Conservation (phyloP, 306 rosid species). For the Neltuma alba region DNA sequence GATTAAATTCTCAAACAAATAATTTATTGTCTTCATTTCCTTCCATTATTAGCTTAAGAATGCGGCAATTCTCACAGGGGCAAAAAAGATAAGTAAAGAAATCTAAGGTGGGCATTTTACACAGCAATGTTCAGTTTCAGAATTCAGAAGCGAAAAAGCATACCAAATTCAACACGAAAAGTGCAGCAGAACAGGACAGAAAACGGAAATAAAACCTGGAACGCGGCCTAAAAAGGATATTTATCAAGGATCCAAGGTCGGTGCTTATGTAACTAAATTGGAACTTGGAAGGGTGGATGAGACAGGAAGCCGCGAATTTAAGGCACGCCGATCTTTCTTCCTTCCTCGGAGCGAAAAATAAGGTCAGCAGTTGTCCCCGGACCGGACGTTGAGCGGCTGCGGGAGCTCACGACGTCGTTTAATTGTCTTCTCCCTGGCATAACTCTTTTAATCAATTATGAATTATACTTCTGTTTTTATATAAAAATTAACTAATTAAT, state of each 20-base stretch:
- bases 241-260: slow-evolving; percentile 26
- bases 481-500: too few species aligned
- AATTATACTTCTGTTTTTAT: too few species aligned
- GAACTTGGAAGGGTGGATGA: slow-evolving; percentile 14
- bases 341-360: slow-evolving; percentile 36
- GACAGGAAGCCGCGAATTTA: background rate
- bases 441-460: too few species aligned
- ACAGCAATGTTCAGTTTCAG: slow-evolving; percentile 3
- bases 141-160: slow-evolving; percentile 14
- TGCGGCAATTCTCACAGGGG: background rate
- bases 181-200: background rate
- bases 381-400: background rate
- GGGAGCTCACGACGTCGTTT: slow-evolving; percentile 32
- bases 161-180: slow-evolving; percentile 14
- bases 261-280: background rate
- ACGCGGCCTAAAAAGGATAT: slow-evolving; percentile 21
- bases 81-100: background rate
- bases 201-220: slow-evolving; percentile 39
- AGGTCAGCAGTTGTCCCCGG: slow-evolving; percentile 9
- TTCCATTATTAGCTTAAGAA: slow-evolving; percentile 16
- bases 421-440: too few species aligned
- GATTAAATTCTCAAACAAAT: background rate
- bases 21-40: background rate
- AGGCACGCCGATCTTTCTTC: slow-evolving; percentile 25
- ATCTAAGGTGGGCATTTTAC: slow-evolving; percentile 6